A percentile compares a stretch with the other conserved stretches of the same genome.
Evolutionary conservation across 495 filamentous ascomycete genomes (phyloP).

Genomic region (Annulohypoxylon bovei): DNA sequence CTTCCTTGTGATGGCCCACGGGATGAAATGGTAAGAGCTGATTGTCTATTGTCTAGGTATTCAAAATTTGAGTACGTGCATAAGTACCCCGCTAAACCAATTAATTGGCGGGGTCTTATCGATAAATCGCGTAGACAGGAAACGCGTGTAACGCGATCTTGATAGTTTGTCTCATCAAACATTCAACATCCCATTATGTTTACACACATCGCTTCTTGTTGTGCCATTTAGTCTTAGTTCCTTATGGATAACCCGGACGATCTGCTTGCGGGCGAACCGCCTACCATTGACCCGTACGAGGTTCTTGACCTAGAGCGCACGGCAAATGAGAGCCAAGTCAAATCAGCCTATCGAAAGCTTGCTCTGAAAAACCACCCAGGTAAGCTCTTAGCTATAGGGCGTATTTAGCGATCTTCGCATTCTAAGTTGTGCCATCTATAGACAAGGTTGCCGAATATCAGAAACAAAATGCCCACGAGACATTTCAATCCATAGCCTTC

Average conservation of each 20-base stretch:
- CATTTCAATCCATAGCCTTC: constrained; percentile 91
- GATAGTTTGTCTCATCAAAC: constrained; percentile 5
- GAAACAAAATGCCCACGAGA: constrained; percentile 74
- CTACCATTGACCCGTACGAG: constrained; percentile 80
- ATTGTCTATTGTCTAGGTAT: background rate
- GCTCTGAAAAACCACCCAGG: constrained; percentile 93
- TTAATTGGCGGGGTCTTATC: constrained; percentile 24
- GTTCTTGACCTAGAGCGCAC: constrained; percentile 75
- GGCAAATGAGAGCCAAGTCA: constrained; percentile 76
- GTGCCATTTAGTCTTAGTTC: background rate
- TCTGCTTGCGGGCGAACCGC: constrained; percentile 52
- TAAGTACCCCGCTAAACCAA: constrained; percentile 14
- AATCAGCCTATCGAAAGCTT: constrained; percentile 86
- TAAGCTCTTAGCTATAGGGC: constrained; percentile 57
- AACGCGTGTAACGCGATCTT: constrained; percentile 34
- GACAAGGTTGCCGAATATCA: constrained; percentile 77
- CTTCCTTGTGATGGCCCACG: background rate
- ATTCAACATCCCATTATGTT: background rate
- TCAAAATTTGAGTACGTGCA: background rate
- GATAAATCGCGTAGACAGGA: constrained; percentile 23
- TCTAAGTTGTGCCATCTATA: constrained; percentile 37
- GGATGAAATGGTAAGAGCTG: background rate
- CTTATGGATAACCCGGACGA: constrained; percentile 54
- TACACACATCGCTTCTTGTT: background rate
- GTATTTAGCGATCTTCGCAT: background rate